These are phyloP conservation scores for Pseudopyricularia javanii DNA, from an alignment of 2,329 filamentous ascomycete genomes.

Conservation along the genomic window DNA sequence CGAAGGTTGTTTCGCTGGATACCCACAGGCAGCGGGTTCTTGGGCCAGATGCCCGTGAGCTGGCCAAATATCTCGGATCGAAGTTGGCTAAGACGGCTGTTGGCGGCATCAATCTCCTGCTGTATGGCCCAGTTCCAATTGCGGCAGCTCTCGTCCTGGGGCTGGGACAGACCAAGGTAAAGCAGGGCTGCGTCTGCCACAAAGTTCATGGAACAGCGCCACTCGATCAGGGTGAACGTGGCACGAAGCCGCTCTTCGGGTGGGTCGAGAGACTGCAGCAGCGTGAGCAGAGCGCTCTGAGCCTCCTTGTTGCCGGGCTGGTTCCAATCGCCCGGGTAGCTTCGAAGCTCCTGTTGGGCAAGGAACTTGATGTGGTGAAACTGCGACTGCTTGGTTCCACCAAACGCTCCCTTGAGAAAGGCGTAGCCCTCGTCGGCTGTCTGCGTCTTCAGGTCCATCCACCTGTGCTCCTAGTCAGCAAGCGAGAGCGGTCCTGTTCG, in stretches of 20 bases:
- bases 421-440: not conserved
- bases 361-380: not conserved
- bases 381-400: not conserved
- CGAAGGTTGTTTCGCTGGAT: not conserved
- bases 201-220: conserved; percentile 1
- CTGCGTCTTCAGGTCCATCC: not conserved
- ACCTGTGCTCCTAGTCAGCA: not conserved
- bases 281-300: not conserved
- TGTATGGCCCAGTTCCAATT: conserved; percentile 1
- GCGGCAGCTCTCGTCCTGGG: not conserved
- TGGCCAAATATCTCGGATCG: not conserved
- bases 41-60: not conserved
- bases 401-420: conserved; percentile 1
- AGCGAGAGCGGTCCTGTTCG: not conserved
- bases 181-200: not conserved
- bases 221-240: conserved; percentile 2
- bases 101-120: not conserved
- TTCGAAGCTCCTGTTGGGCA: conserved; percentile 1
- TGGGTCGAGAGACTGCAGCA: not conserved
- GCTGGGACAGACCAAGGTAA: not conserved
- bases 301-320: not conserved
- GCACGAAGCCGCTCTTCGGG: not conserved
- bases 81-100: not conserved
- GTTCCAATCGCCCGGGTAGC: not conserved
- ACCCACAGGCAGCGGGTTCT: not conserved